Conservation (phyloP, 768 basidiomycete genomes). For the Trametes coccinea region DNA sequence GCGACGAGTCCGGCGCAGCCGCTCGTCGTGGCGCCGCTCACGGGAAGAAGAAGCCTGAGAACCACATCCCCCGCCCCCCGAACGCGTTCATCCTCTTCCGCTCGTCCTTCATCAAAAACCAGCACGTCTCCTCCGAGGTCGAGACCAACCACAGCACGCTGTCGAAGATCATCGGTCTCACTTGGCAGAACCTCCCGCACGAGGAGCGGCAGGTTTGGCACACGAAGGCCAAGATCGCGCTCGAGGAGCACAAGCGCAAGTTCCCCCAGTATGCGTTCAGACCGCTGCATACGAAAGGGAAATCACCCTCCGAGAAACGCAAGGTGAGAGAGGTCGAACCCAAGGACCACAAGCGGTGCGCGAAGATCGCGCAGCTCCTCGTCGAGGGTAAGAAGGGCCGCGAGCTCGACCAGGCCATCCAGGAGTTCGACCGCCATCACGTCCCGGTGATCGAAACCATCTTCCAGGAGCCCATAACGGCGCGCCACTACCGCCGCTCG, state of each 20-base stretch:
- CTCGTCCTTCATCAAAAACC: conserved; percentile 76
- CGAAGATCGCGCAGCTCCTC: conserved; percentile 65
- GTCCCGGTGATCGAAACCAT: conserved; percentile 65
- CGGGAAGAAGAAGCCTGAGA: conserved; percentile 67
- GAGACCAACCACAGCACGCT: conserved; percentile 84
- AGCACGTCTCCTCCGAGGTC: conserved; percentile 73
- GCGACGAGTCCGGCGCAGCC: conserved; percentile 31
- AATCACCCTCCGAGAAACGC: conserved; percentile 46
- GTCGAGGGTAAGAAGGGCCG: conserved; percentile 41
- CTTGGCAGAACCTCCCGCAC: conserved; percentile 77
- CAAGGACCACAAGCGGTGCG: conserved; percentile 63
- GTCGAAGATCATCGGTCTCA: conserved; percentile 82
- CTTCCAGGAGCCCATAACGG: conserved; percentile 74
- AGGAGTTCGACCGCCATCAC: conserved; percentile 46
- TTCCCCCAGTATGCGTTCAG: conserved; percentile 78
- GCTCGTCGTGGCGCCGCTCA: conserved; percentile 40
- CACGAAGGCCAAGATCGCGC: conserved; percentile 67
- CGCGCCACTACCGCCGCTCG: conserved; percentile 66
- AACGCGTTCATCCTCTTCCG: conserved; percentile 89
- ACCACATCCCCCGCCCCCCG: conserved; percentile 81
- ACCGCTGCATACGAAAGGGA: conserved; percentile 54
- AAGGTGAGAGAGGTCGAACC: conserved; percentile 63
- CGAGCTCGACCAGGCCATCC: conserved; percentile 37
- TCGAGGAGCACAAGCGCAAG: conserved; percentile 72
- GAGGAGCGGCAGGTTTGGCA: conserved; percentile 81